Conservation (phyloP, 305 asterid species). For the Fraxinus angustifolia region DNA sequence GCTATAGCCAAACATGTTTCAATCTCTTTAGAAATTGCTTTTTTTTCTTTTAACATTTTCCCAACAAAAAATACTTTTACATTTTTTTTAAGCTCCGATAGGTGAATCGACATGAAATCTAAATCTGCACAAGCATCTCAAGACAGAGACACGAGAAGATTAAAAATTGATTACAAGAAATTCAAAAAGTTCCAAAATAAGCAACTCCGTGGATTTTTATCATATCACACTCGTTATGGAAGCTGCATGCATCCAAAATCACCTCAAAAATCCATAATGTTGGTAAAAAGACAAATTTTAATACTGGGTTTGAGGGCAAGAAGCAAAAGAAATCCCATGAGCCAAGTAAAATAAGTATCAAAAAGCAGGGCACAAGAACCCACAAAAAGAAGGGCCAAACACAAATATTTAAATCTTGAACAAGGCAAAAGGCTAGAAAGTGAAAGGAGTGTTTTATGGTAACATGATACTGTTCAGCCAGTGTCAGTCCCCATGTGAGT, state of each 20-base stretch:
- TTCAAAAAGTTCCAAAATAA: not conserved
- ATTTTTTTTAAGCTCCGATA: not conserved
- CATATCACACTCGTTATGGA: not conserved
- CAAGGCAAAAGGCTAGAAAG: slow-evolving; percentile 25
- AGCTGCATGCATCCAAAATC: not conserved
- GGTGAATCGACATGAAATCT: no score
- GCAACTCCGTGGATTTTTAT: not conserved
- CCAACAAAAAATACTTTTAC: not conserved
- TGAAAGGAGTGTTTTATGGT: slow-evolving; percentile 28
- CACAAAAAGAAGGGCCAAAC: slow-evolving; percentile 37
- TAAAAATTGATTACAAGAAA: not conserved
- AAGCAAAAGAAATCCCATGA: slow-evolving; percentile 21
- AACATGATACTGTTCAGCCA: slow-evolving; percentile 34
- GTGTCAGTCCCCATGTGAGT: slow-evolving; percentile 49
- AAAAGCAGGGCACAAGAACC: slow-evolving; percentile 26
- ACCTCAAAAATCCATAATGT: not conserved
- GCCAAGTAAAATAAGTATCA: not conserved
- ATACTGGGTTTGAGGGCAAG: not conserved
- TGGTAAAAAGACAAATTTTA: slow-evolving; percentile 5
- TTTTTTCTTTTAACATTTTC: not conserved
- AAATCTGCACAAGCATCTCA: not conserved
- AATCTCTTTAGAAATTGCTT: not conserved
- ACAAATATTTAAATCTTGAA: slow-evolving; percentile 17
- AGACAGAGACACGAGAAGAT: not conserved
- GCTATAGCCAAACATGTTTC: not conserved